Base-by-base conservation (phyloP, 352 stramenopile species). In the Saprolegnia parasitica region DNA sequence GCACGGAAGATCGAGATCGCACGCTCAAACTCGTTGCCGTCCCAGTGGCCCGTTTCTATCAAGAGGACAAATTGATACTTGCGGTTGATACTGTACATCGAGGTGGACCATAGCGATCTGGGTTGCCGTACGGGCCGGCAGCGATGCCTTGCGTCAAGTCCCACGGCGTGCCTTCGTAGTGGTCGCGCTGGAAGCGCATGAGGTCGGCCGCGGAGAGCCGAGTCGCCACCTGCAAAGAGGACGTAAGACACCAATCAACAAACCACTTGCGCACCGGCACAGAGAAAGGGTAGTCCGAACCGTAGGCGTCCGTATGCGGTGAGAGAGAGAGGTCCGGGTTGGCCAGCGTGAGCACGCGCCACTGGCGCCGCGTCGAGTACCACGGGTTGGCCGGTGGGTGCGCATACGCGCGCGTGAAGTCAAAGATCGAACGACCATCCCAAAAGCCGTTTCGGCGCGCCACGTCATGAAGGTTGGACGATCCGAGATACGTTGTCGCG, bases 1-100 rank as follows among this genome's bases (percentile, higher is more conserved):
- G 93, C 89, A 21, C 93, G 89, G 76, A 97, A 98, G 39, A 98
- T 89, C 1, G 90, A 97, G 73, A 98, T 98, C 2, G 90, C 82
- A 26, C 95, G 88, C 71, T 98, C 91, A 67, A 96, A 96, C 62
- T 89, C 76, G 11, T 88, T 87, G 15, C 67, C 58, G 0, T 89
- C 75, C 84, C 24, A 94, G 81, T 58, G 89, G 91, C 62, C 81
- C 91, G 83, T 98, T 97, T 37, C 79, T 92, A 15, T 90, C 89
- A 21, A 91, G 89, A 75, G 13, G 4, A 9, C 6, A 26, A 11
- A 61, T 55, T 9, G 0, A 32, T 10, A 23, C 21, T 62, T 54
- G 45, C 54, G 18, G 50, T 42, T 21, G n/a, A 52, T 49, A 16
- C 40, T 29, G 15, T 10, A 16, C 18, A n/a, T 61, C 5, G 29